Percentiles rank a stretch among this genome's conserved stretches.
Conservation (phyloP, 179 eudicot genomes). For the Beta lomatogona region DNA sequence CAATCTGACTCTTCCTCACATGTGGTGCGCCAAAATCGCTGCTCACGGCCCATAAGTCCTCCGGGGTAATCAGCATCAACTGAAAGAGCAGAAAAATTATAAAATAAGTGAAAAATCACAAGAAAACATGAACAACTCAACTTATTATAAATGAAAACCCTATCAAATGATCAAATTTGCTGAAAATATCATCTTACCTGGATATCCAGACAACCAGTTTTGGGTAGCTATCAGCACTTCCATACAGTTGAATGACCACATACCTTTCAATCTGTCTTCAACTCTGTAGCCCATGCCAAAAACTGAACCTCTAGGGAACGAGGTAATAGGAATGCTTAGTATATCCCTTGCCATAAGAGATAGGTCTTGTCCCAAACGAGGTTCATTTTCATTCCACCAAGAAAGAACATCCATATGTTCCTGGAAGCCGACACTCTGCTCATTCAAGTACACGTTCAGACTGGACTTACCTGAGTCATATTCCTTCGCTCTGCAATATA, state of each 20-base stretch:
- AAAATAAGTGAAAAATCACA: background rate
- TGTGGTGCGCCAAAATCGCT: background rate
- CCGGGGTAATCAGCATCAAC: background rate
- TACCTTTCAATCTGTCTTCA: slow-evolving; percentile 8
- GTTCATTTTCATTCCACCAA: slow-evolving; percentile 27
- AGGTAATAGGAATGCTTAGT: slow-evolving; percentile 23
- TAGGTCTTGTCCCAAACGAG: slow-evolving; percentile 11
- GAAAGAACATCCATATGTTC: slow-evolving; percentile 13
- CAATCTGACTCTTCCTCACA: background rate
- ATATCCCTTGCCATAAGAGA: slow-evolving; percentile 23
- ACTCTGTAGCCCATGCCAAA: slow-evolving; percentile 25
- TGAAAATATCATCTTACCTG: slow-evolving; percentile 5
- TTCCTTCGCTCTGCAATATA: slow-evolving; percentile 1
- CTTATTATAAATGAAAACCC: background rate
- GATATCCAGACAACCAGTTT: slow-evolving; percentile 22
- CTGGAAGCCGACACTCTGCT: background rate
- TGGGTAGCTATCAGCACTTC: slow-evolving; percentile 19
- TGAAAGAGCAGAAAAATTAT: slow-evolving; percentile 1
- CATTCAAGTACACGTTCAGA: slow-evolving; percentile 17
- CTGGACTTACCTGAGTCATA: slow-evolving; percentile 8
- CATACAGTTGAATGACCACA: background rate
- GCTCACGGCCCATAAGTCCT: background rate
- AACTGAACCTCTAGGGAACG: slow-evolving; percentile 24
- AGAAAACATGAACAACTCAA: background rate
- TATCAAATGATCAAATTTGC: background rate